phyloP scores from a whole-genome alignment of 768 basidiomycete species.

The Trametes cingulata region DNA sequence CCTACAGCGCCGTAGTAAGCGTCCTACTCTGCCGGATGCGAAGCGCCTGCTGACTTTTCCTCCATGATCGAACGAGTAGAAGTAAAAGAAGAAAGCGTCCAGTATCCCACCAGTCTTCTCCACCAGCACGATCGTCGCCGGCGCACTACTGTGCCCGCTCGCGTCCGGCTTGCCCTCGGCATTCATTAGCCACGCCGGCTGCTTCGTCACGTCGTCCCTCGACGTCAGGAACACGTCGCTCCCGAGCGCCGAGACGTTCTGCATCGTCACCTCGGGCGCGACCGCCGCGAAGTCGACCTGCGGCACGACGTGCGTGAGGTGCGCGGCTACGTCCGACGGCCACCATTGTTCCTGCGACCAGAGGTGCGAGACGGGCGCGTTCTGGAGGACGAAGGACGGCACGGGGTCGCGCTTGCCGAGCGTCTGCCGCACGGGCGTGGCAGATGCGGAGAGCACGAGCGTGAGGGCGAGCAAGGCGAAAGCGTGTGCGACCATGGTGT shows the following conservation, averaged over 20 bases:
- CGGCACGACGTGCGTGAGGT: slow-evolving; percentile 27
- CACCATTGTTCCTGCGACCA: slow-evolving; percentile 27
- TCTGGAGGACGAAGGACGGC: slow-evolving; percentile 27
- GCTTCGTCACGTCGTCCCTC: slow-evolving; percentile 22
- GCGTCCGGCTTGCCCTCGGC: slow-evolving; percentile 26
- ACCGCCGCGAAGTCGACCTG: slow-evolving; percentile 19
- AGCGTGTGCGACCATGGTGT: slow-evolving; percentile 1
- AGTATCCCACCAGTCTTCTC: slow-evolving; percentile 30
- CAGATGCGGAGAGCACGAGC: slow-evolving; percentile 5
- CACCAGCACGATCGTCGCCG: slow-evolving; percentile 34
- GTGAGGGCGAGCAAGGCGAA: slow-evolving; percentile 1
- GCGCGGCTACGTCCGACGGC: slow-evolving; percentile 29
- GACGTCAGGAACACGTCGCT: slow-evolving; percentile 25
- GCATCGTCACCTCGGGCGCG: slow-evolving; percentile 22
- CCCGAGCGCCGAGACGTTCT: slow-evolving; percentile 18
- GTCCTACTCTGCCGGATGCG: background rate
- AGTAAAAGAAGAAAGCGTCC: slow-evolving; percentile 38
- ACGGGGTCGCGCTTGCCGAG: slow-evolving; percentile 20
- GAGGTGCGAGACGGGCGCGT: slow-evolving; percentile 31
- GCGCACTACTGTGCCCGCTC: slow-evolving; percentile 27
- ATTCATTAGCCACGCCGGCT: slow-evolving; percentile 23
- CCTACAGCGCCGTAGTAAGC: slow-evolving; percentile 1
- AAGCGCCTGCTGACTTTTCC: slow-evolving; percentile 4
- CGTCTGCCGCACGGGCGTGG: background rate
- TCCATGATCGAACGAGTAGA: slow-evolving; percentile 34